Percentiles rank a stretch among this genome's conserved stretches.
Conservation (phyloP, 805 yeast genomes). For the Barnettozyma wickerhamii region DNA sequence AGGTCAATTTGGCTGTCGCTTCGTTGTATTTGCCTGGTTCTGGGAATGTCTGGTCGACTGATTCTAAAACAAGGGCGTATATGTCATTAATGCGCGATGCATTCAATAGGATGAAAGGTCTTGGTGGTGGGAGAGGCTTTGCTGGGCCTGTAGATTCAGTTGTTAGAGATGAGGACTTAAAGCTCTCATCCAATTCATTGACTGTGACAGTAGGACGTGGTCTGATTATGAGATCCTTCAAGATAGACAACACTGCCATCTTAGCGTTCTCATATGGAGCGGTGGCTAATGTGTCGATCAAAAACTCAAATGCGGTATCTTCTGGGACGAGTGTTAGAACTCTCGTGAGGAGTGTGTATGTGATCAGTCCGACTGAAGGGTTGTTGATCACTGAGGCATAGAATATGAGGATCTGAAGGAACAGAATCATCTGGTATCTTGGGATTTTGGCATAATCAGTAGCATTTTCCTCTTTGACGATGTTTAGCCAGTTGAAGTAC, state of each 20-base stretch:
- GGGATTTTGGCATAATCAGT: conserved; percentile 26
- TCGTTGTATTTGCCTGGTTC: conserved; percentile 15
- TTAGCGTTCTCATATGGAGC: conserved; percentile 65
- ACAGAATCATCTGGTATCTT: conserved; percentile 30
- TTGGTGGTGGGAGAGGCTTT: conserved; percentile 34
- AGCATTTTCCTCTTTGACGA: conserved; percentile 20
- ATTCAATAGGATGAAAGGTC: conserved; percentile 40
- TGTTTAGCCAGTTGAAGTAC: conserved; percentile 35
- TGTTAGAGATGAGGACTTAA: conserved; percentile 7
- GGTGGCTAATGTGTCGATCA: conserved; percentile 56
- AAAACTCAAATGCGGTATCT: conserved; percentile 50
- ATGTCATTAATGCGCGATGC: conserved; percentile 39
- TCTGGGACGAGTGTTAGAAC: conserved; percentile 58
- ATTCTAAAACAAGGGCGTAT: conserved; percentile 35
- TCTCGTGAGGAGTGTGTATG: conserved; percentile 60
- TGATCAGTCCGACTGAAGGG: conserved; percentile 37
- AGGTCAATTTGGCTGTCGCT: conserved; percentile 38
- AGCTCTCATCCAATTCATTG: conserved; percentile 7
- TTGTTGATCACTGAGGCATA: conserved; percentile 32
- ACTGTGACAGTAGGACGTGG: conserved; percentile 13
- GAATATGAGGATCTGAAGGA: conserved; percentile 38
- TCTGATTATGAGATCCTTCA: conserved; percentile 60
- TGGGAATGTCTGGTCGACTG: conserved; percentile 29
- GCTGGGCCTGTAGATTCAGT: conserved; percentile 1
- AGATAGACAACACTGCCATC: conserved; percentile 57